These are phyloP conservation scores for Kregervanrija fluxuum DNA, from an alignment of 805 yeast species.

Conservation along the genomic window DNA sequence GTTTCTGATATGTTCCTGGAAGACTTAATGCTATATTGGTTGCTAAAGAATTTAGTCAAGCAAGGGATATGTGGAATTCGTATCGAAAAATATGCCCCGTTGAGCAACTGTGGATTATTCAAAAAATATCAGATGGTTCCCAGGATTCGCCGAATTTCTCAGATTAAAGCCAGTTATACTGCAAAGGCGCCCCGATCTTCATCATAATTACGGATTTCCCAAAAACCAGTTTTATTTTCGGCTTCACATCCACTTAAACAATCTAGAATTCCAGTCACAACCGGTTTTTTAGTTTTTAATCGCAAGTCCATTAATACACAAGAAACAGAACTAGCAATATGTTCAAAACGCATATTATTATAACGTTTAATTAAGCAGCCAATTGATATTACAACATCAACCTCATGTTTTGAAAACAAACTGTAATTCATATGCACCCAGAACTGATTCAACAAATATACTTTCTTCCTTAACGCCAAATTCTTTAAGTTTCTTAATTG, in stretches of 20 bases:
- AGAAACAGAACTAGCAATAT: slow-evolving; percentile 86
- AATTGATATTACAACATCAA: slow-evolving; percentile 88
- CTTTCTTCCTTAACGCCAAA: slow-evolving; percentile 72
- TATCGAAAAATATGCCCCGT: too few relatives aligned
- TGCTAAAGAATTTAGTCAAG: too few relatives aligned
- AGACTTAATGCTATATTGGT: too few relatives aligned
- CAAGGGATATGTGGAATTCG: too few relatives aligned
- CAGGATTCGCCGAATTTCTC: too few relatives aligned
- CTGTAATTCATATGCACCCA: slow-evolving; percentile 94
- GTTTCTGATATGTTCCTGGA: too few relatives aligned
- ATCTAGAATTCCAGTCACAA: slow-evolving; percentile 89
- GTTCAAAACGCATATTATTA: slow-evolving; percentile 98
- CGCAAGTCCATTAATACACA: slow-evolving; percentile 80
- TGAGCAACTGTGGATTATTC: too few relatives aligned
- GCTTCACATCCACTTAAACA: slow-evolving; percentile 95
- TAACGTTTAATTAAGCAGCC: slow-evolving; percentile 95
- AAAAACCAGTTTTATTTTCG: slow-evolving; percentile 80
- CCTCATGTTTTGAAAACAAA: slow-evolving; percentile 43
- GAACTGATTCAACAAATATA: slow-evolving; percentile 78
- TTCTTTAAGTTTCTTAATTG: slow-evolving; percentile 47
- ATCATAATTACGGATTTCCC: slow-evolving; percentile 89
- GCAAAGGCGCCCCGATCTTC: slow-evolving; percentile 99
- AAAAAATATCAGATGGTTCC: too few relatives aligned
- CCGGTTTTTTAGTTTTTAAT: slow-evolving; percentile 62
- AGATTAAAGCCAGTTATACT: slow-evolving; percentile 85